Percentiles rank a stretch among this genome's conserved stretches.
These are phyloP conservation scores for Shiraia sp. DNA, from an alignment of 2,329 filamentous ascomycete species.

Conservation along the genomic window DNA sequence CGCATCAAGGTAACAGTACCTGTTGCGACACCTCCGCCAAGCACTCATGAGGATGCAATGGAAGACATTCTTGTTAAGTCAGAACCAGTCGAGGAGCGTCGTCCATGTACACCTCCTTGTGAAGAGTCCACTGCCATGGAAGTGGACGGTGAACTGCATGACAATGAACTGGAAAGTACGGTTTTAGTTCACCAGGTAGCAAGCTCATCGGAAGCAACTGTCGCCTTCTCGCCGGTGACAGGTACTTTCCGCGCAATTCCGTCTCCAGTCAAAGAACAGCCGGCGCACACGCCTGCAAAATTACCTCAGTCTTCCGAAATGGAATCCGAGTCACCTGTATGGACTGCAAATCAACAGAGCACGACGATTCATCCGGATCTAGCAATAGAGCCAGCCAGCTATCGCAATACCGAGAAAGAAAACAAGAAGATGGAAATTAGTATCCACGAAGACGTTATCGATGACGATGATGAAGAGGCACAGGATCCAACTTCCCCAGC, in stretches of 20 bases:
- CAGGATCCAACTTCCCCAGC: slow-evolving; percentile 24
- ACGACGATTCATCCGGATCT: slow-evolving; percentile 16
- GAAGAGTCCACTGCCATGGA: slow-evolving; percentile 8
- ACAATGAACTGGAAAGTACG: slow-evolving; percentile 5
- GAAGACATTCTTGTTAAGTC: slow-evolving; percentile 33
- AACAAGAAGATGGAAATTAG: slow-evolving; percentile 23
- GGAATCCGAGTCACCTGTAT: slow-evolving; percentile 26
- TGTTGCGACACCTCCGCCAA: slow-evolving; percentile 65
- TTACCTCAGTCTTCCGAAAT: slow-evolving; percentile 16
- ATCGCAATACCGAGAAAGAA: slow-evolving; percentile 9
- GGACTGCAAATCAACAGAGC: slow-evolving; percentile 27
- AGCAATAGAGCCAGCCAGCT: slow-evolving; percentile 2
- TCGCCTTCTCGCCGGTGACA: slow-evolving; percentile 44
- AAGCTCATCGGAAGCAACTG: slow-evolving; percentile 19
- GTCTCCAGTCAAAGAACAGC: slow-evolving; percentile 32
- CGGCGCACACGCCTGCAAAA: slow-evolving; percentile 13
- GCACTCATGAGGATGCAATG: slow-evolving; percentile 58
- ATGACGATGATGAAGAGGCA: slow-evolving; percentile 38
- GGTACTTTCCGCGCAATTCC: slow-evolving; percentile 43
- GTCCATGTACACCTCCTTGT: slow-evolving; percentile 25
- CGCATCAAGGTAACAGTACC: slow-evolving; percentile 50
- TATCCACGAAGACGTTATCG: slow-evolving; percentile 39
- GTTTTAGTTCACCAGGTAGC: slow-evolving; percentile 10
- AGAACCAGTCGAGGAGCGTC: slow-evolving; percentile 20
- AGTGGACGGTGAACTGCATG: slow-evolving; percentile 1